Evolutionary conservation across 495 filamentous ascomycete species (phyloP).

Genomic region (Penicillium daleae): DNA sequence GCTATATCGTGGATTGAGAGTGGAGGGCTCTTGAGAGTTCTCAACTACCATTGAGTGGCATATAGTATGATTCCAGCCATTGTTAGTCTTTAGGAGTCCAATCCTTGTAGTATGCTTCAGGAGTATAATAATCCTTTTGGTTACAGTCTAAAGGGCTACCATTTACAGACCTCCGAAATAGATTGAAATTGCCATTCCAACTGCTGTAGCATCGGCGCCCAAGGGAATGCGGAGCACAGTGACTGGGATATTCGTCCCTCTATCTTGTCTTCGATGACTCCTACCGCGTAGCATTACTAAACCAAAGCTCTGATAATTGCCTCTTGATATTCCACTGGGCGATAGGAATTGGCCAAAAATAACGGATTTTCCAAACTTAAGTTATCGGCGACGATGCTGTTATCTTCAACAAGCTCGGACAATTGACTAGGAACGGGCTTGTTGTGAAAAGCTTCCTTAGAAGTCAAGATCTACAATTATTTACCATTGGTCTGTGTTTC

Average conservation of each 20-base stretch:
- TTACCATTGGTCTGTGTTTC: neutral
- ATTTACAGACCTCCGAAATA: neutral
- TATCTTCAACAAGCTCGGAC: neutral
- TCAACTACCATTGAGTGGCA: neutral
- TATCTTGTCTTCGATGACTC: neutral
- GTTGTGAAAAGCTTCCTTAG: neutral
- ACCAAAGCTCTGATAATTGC: neutral
- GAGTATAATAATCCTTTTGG: neutral
- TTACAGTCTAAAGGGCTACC: neutral
- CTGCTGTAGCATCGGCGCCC: conserved; percentile 9
- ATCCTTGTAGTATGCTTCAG: neutral
- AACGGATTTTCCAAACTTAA: neutral
- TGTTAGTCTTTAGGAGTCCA: neutral
- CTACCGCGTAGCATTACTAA: neutral
- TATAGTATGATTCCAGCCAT: neutral
- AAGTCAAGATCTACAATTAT: neutral
- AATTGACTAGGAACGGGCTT: neutral
- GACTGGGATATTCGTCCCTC: neutral
- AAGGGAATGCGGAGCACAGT: conserved; percentile 15
- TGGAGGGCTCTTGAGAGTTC: too few species aligned
- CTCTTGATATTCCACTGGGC: neutral
- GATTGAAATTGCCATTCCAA: conserved; percentile 17
- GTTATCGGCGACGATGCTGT: neutral
- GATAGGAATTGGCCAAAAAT: neutral
- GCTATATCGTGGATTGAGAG: neutral